Conservation (phyloP, 2,329 filamentous ascomycete species). For the Aureobasidium lini region DNA sequence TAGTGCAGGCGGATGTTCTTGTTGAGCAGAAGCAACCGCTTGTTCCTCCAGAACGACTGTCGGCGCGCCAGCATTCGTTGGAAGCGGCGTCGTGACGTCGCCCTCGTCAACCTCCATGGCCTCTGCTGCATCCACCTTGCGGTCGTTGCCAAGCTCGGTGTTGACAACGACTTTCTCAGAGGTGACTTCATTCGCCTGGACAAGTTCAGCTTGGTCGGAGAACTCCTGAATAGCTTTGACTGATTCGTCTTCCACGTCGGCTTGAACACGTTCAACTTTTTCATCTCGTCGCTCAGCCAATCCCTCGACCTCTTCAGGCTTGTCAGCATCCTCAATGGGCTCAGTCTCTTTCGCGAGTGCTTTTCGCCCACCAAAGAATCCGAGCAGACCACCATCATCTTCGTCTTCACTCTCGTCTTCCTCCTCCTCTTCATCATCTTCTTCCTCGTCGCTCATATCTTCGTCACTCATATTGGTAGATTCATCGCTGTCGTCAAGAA, state of each 20-base stretch:
- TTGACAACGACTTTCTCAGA: background rate
- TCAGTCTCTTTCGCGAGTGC: constrained; percentile 19
- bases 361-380: constrained; percentile 21
- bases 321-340: constrained; percentile 22
- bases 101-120: background rate
- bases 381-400: constrained; percentile 19
- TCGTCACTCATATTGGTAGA: constrained; percentile 33
- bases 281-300: constrained; percentile 12
- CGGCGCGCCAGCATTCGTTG: background rate
- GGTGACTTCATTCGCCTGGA: background rate
- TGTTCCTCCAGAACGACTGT: background rate
- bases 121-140: background rate
- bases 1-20: background rate
- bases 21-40: background rate
- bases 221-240: background rate
- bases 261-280: background rate
- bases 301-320: constrained; percentile 22
- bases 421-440: constrained; percentile 24
- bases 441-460: constrained; percentile 29
- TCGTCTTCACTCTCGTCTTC: constrained; percentile 17
- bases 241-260: background rate
- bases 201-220: background rate
- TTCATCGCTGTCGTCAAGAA: constrained; percentile 34
- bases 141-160: background rate
- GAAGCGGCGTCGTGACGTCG: background rate